Conservation (phyloP, 345 rosid genomes). For the Bruguiera sexangula region DNA sequence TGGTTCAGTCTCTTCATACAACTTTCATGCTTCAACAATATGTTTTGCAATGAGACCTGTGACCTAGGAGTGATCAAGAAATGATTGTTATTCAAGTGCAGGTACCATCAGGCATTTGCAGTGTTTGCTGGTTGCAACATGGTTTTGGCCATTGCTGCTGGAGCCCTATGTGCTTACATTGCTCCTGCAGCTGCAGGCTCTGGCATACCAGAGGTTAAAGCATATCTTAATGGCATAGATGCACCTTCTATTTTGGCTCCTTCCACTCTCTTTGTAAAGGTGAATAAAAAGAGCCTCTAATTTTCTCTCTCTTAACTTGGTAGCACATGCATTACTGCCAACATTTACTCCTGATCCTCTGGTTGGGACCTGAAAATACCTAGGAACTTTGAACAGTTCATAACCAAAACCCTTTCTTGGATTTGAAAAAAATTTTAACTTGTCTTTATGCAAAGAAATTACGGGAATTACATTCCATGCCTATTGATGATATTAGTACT, state of each 20-base stretch:
- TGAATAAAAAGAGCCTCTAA: constrained; percentile 18
- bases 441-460: background rate
- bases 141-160: constrained; percentile 63
- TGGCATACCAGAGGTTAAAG: constrained; percentile 95
- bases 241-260: constrained; percentile 88
- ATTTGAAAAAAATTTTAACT: background rate
- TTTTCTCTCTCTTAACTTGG: background rate
- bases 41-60: background rate
- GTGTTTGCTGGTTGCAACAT: constrained; percentile 61
- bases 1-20: background rate
- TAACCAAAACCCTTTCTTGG: background rate
- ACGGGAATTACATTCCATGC: background rate
- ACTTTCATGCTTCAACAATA: background rate
- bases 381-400: background rate
- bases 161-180: constrained; percentile 69
- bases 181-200: constrained; percentile 98
- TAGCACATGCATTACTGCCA: background rate
- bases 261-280: constrained; percentile 84
- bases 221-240: constrained; percentile 91
- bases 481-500: background rate
- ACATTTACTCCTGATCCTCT: background rate
- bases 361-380: too few species aligned
- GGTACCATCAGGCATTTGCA: constrained; percentile 64
- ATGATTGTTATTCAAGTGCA: constrained; percentile 36
- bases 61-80: constrained; percentile 6